phyloP scores from a whole-genome alignment of 371 early-diverging fungal genomes.

The Rhizopus stolonifer region DNA sequence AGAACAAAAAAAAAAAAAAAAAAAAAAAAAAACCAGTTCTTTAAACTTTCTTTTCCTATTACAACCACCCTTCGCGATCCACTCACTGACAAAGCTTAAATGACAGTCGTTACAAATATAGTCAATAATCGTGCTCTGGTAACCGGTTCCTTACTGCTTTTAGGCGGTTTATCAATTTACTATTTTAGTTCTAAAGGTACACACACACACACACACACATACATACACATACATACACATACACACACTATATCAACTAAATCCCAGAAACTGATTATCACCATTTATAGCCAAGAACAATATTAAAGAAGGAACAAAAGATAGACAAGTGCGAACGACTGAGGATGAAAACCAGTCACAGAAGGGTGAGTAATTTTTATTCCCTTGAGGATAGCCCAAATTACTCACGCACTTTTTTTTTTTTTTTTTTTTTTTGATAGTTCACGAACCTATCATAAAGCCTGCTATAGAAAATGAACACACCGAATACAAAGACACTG shows the following conservation, averaged over 20 bases:
- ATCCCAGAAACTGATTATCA: no score
- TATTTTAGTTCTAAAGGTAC: slow-evolving; percentile 3
- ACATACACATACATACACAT: background rate
- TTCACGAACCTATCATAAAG: background rate
- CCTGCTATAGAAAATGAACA: background rate
- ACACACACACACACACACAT: background rate
- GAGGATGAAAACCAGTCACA: slow-evolving; percentile 4
- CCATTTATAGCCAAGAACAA: background rate
- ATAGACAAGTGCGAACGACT: background rate
- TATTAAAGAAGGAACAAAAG: background rate
- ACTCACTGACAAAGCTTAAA: no score
- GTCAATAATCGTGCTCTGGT: background rate
- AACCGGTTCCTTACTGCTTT: background rate
- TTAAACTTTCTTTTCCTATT: no score
- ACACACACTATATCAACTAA: background rate
- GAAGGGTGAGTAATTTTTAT: background rate
- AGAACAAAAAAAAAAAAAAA: no score
- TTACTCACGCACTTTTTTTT: background rate
- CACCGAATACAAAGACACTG: background rate
- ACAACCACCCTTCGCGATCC: no score
- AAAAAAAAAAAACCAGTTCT: no score
- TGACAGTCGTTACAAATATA: background rate
- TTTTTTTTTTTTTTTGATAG: background rate
- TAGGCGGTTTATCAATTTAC: slow-evolving; percentile 1
- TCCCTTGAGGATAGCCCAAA: background rate